Conservation (phyloP, 108 stramenopile genomes). For the Conticribra weissflogii region DNA sequence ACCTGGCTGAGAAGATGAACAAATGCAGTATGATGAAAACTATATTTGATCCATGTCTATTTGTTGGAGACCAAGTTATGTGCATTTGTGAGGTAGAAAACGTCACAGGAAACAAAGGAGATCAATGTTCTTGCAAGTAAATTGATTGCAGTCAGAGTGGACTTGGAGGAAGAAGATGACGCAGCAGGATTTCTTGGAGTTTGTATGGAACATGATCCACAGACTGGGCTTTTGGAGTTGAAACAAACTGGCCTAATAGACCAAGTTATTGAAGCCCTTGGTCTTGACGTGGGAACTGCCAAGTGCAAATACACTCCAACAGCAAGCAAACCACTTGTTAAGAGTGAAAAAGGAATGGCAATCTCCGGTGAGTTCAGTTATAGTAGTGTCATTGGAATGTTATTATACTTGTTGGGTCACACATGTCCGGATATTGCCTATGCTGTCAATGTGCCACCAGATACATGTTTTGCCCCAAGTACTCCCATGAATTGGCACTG, state of each 20-base stretch:
- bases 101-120: too few species aligned
- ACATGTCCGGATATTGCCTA: conserved; percentile 45
- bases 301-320: conserved; percentile 6
- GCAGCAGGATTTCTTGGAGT: background rate
- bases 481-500: conserved; percentile 45
- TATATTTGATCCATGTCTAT: too few species aligned
- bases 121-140: background rate
- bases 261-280: background rate
- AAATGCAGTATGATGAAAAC: too few species aligned
- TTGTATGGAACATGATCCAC: background rate
- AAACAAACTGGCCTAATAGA: background rate
- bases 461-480: conserved; percentile 42
- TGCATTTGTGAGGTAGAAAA: too few species aligned
- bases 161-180: background rate
- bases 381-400: conserved; percentile 37
- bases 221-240: background rate
- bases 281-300: conserved; percentile 4
- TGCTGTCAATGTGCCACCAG: conserved; percentile 42
- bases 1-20: too few species aligned
- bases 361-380: conserved; percentile 21
- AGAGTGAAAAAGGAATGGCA: conserved; percentile 14
- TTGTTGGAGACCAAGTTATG: too few species aligned
- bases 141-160: background rate
- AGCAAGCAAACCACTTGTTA: conserved; percentile 15
- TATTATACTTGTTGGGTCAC: conserved; percentile 31